Evolutionary conservation across 306 rosid genomes (phyloP).

Genomic region (Fragaria ananassa): DNA sequence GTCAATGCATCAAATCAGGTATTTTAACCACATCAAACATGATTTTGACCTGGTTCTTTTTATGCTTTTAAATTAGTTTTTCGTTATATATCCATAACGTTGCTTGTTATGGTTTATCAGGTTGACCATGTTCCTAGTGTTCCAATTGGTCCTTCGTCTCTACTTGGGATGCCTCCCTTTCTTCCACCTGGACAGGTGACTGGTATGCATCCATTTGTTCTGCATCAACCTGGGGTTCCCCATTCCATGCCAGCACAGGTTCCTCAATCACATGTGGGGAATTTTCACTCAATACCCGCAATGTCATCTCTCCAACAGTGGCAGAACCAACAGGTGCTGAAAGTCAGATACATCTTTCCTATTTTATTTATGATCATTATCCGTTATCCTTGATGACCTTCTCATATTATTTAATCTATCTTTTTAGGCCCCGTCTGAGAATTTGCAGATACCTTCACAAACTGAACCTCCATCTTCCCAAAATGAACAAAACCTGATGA

Average conservation of each 20-base stretch:
- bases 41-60: not conserved
- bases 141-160: slow-evolving; percentile 70
- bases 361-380: not conserved
- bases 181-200: slow-evolving; percentile 85
- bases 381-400: not conserved
- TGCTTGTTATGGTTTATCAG: slow-evolving; percentile 40
- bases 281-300: slow-evolving; percentile 66
- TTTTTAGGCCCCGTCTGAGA: slow-evolving; percentile 59
- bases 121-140: slow-evolving; percentile 59
- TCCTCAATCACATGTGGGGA: slow-evolving; percentile 78
- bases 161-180: slow-evolving; percentile 84
- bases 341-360: slow-evolving; percentile 13
- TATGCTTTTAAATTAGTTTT: not conserved
- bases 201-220: slow-evolving; percentile 74
- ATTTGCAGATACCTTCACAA: slow-evolving; percentile 50
- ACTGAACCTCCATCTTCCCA: slow-evolving; percentile 60
- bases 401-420: slow-evolving; percentile 11
- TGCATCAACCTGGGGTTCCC: slow-evolving; percentile 88
- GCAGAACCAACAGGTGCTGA: slow-evolving; percentile 77
- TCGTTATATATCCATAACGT: not conserved
- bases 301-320: slow-evolving; percentile 80
- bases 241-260: slow-evolving; percentile 71
- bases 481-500: slow-evolving; percentile 53
- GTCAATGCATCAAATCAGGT: slow-evolving; percentile 73
- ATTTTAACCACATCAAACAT: not conserved